phyloP scores from a whole-genome alignment of 805 yeast species.

The Zygosaccharomyces pseudorouxii region DNA sequence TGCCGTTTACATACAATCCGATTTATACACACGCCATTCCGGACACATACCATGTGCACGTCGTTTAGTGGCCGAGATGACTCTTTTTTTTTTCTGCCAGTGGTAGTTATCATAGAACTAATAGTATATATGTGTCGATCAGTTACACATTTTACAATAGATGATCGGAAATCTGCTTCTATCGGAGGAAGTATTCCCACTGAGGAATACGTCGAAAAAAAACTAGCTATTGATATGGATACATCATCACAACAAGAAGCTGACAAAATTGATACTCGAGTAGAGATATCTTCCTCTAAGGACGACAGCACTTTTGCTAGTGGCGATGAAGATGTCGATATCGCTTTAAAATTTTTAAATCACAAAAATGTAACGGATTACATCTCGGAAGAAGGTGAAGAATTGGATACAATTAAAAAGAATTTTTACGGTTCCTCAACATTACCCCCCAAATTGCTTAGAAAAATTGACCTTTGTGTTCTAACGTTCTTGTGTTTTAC shows the following conservation, averaged over 20 bases:
- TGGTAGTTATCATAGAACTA: background rate
- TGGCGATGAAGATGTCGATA: conserved; percentile 21
- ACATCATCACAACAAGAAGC: background rate
- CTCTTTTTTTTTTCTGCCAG: too few relatives aligned
- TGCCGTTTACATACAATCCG: too few relatives aligned
- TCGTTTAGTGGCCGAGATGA: too few relatives aligned
- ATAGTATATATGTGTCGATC: background rate
- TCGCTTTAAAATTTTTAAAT: conserved; percentile 25
- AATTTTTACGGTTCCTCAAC: conserved; percentile 27
- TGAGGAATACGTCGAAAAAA: background rate
- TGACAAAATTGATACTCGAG: background rate
- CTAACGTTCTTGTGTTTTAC: conserved; percentile 49
- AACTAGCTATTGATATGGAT: background rate
- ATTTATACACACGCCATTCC: too few relatives aligned
- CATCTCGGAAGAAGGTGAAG: conserved; percentile 12
- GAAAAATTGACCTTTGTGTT: conserved; percentile 45
- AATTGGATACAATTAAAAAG: conserved; percentile 3
- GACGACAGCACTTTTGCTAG: conserved; percentile 1
- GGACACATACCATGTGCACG: too few relatives aligned
- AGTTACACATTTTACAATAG: background rate
- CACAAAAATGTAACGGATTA: conserved; percentile 17
- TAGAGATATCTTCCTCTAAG: background rate
- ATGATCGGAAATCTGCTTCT: background rate
- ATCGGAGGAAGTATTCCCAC: background rate
- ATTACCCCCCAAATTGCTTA: conserved; percentile 20